phyloP scores from a whole-genome alignment of 805 yeast species.

The Kodamaea neixiangensis region DNA sequence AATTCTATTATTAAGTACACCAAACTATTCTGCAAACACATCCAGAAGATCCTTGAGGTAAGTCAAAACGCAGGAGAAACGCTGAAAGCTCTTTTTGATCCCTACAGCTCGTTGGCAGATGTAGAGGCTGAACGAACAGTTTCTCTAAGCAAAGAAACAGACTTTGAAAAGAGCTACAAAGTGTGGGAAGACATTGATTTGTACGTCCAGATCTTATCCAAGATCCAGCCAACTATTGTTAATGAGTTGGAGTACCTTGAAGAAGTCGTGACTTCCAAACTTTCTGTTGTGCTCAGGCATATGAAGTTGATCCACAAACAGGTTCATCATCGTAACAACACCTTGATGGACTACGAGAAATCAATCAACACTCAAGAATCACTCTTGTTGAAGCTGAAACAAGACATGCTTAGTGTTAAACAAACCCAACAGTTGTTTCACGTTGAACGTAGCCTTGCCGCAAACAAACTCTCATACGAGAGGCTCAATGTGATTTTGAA shows the following conservation, averaged over 20 bases:
- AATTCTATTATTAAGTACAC: constrained; percentile 19
- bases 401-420: constrained; percentile 31
- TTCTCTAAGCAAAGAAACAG: constrained; percentile 4
- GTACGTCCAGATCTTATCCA: constrained; percentile 19
- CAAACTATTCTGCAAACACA: constrained; percentile 9
- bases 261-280: constrained; percentile 14
- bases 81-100: constrained; percentile 24
- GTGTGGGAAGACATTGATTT: constrained; percentile 23
- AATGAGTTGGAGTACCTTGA: constrained; percentile 15
- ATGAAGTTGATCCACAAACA: constrained; percentile 27
- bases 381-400: constrained; percentile 35
- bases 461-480: constrained; percentile 29
- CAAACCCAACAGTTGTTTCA: constrained; percentile 26
- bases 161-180: constrained; percentile 13
- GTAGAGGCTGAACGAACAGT: constrained; percentile 2
- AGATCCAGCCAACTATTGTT: constrained; percentile 15
- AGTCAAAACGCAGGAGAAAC: constrained; percentile 18
- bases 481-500: constrained; percentile 40
- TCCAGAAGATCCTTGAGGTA: constrained; percentile 10
- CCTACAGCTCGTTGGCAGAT: constrained; percentile 15
- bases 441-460: constrained; percentile 29
- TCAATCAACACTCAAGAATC: constrained; percentile 29
- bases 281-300: constrained; percentile 16
- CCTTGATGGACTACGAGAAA: constrained; percentile 41
- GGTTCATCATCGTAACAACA: constrained; percentile 31